Evolutionary conservation across 306 rosid genomes (phyloP).

Genomic region (Elaeagnus macrophylla): DNA sequence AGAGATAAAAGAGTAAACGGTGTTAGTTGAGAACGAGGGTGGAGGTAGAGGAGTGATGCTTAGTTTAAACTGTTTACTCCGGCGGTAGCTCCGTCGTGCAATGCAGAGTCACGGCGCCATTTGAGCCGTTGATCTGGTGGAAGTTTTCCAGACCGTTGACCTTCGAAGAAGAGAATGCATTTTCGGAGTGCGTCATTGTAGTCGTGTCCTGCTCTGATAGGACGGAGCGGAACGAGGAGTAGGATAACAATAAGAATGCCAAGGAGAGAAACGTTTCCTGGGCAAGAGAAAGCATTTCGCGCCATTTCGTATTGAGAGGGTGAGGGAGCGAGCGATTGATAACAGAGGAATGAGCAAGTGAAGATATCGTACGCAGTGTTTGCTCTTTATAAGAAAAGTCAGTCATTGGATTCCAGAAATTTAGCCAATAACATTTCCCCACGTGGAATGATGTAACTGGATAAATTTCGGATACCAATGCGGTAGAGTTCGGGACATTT

Average conservation of each 20-base stretch:
- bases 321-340: slow-evolving; percentile 9
- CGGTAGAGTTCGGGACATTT: too few species aligned
- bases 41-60: not conserved
- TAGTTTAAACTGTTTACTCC: slow-evolving; percentile 33
- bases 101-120: slow-evolving; percentile 89
- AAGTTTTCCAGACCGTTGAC: slow-evolving; percentile 94
- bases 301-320: slow-evolving; percentile 24
- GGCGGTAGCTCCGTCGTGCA: slow-evolving; percentile 69
- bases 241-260: slow-evolving; percentile 30
- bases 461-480: slow-evolving; percentile 41
- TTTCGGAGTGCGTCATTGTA: slow-evolving; percentile 75
- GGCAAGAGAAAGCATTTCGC: slow-evolving; percentile 22
- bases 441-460: slow-evolving; percentile 38
- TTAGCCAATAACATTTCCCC: slow-evolving; percentile 12
- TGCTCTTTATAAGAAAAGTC: slow-evolving; percentile 49
- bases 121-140: slow-evolving; percentile 75
- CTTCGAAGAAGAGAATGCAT: slow-evolving; percentile 94
- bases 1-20: not conserved
- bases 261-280: slow-evolving; percentile 19
- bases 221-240: slow-evolving; percentile 26
- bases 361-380: not conserved
- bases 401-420: slow-evolving; percentile 71
- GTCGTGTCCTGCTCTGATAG: slow-evolving; percentile 40
- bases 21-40: not conserved
- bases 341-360: too few species aligned